A percentile compares a stretch with the other conserved stretches of the same genome.
Evolutionary conservation across 2,329 filamentous ascomycete species (phyloP).

Genomic region (Xylariaceae sp.): DNA sequence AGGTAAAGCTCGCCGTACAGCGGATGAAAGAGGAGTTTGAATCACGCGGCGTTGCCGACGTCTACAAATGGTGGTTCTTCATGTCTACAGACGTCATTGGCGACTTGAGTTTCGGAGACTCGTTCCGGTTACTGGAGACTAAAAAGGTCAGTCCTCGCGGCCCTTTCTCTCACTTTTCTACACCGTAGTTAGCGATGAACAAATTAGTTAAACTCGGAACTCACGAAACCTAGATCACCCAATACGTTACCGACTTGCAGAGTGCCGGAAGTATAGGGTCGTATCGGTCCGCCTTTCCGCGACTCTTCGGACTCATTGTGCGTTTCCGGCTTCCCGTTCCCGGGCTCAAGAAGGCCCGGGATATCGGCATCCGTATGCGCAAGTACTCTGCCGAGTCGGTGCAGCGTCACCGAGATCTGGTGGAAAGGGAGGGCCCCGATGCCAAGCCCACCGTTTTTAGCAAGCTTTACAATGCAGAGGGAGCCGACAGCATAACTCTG

Average conservation of each 20-base stretch:
- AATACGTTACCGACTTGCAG: constrained; percentile 40
- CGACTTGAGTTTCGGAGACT: constrained; percentile 51
- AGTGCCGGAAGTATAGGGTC: constrained; percentile 23
- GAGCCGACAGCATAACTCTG: constrained; percentile 25
- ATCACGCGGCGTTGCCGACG: constrained; percentile 38
- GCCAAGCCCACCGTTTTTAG: constrained; percentile 36
- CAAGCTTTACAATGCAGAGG: constrained; percentile 35
- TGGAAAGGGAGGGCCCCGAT: constrained; percentile 20
- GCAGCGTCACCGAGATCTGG: constrained; percentile 17
- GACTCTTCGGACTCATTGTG: constrained; percentile 23
- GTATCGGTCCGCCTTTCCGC: constrained; percentile 32
- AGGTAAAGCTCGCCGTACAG: constrained; percentile 39
- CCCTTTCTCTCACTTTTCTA: too few relatives aligned
- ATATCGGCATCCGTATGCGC: constrained; percentile 18
- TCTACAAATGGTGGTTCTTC: constrained; percentile 52
- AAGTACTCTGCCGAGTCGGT: constrained; percentile 30
- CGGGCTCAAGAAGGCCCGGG: constrained; percentile 17
- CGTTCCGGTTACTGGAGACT: constrained; percentile 48
- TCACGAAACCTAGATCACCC: constrained; percentile 35
- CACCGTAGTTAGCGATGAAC: too few relatives aligned
- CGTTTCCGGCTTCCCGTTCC: constrained; percentile 29
- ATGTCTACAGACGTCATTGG: constrained; percentile 53
- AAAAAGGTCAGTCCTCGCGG: constrained; percentile 42
- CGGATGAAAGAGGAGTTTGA: constrained; percentile 42
- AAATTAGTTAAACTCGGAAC: too few relatives aligned